These are phyloP conservation scores for Hydrangea macrophylla DNA, from an alignment of 148 eudicot species.

Conservation along the genomic window DNA sequence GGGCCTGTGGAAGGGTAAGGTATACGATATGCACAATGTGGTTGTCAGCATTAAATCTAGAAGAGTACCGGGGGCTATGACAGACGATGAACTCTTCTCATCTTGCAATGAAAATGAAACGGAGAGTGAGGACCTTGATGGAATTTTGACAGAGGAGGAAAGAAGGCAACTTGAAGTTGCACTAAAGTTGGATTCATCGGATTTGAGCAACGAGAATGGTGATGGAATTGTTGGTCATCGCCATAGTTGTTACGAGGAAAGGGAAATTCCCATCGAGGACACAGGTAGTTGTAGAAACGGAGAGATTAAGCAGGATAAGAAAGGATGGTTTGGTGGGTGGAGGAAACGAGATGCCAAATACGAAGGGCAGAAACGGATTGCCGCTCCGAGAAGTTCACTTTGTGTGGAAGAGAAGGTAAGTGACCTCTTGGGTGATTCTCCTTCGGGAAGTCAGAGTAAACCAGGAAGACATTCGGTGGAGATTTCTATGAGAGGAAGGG, in stretches of 20 bases:
- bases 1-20: conserved; percentile 85
- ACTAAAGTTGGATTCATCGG: conserved; percentile 60
- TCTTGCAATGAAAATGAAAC: conserved; percentile 61
- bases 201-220: conserved; percentile 37
- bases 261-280: conserved; percentile 59
- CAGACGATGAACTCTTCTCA: conserved; percentile 71
- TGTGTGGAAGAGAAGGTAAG: conserved; percentile 45
- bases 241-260: conserved; percentile 59
- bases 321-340: conserved; percentile 88
- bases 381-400: conserved; percentile 49
- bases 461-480: conserved; percentile 65
- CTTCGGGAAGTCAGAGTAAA: conserved; percentile 34
- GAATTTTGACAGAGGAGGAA: conserved; percentile 71
- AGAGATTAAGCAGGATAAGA: conserved; percentile 57
- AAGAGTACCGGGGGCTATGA: conserved; percentile 89
- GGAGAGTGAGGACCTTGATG: conserved; percentile 63
- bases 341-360: conserved; percentile 63
- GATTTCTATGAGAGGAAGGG: conserved; percentile 39
- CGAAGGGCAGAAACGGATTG: conserved; percentile 41
- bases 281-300: conserved; percentile 28
- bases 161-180: conserved; percentile 80
- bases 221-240: conserved; percentile 45
- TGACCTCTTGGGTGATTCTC: conserved; percentile 48
- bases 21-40: conserved; percentile 91
- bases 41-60: conserved; percentile 85